Base-by-base conservation (phyloP, 2,329 filamentous ascomycete genomes). In the Lasiodiplodia hormozganensis region DNA sequence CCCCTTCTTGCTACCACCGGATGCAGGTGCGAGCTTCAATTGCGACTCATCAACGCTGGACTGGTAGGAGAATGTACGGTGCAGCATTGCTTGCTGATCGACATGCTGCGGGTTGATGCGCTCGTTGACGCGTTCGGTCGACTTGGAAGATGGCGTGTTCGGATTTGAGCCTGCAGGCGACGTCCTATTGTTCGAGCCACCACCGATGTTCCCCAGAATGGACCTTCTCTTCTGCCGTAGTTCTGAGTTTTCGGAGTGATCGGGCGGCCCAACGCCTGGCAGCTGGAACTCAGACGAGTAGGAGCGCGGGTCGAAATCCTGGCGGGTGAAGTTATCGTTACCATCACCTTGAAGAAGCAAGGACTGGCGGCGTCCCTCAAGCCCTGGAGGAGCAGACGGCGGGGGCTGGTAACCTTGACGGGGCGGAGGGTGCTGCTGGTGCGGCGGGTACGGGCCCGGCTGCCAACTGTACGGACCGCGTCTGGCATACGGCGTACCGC, bases 251-350 rank as follows among this genome's bases (percentile, higher is more conserved):
- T 51, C 60, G 31, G 60, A 64, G 28, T 64, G 60, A 12, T 67
- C 64, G 16, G 72, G 76, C 16, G 80, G 79, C 5, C 75, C 80
- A 21, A 79, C 77, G 3, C 78, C 78, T 10, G 78, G 74, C 16
- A 79, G 70, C 10, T 81, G 76, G 69, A 78, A 80, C 57, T 84
- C 81, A n/a, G 75, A 77, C 14, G 76, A 76, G 21, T 82, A 81
- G 1, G 80, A 75, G 40, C 80, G 80, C 16, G 84, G 80, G 34
- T 68, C 66, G 57, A 68, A 68, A 36, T 62, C 66, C 57, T 54
- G 66, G 43, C 57, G 57, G 5, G 40, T 53, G 56, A 62, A 68
- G 47, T 11, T 23, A 2, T 38, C 60, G 5, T 64, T 47, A 10
- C n/a, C 43, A 18, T 62, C 40, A 8, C 25, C 11, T 21, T 52